Conservation (phyloP, 1,139 yeast species). For the Blastobotrys arbuscula region DNA sequence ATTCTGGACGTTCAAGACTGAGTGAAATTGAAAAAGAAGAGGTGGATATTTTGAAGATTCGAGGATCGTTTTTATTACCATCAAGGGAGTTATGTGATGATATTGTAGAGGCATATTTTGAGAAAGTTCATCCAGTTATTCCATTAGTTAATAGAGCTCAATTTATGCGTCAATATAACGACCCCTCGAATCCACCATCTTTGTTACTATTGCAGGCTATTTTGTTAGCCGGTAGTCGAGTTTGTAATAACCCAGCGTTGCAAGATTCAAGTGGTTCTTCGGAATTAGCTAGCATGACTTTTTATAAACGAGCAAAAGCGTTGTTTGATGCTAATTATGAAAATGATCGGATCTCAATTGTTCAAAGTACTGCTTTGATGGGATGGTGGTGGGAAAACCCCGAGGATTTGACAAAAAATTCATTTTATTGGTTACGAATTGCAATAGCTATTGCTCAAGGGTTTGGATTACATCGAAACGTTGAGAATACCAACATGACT, state of each 20-base stretch:
- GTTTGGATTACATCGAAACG: slow-evolving; percentile 62
- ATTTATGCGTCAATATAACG: slow-evolving; percentile 54
- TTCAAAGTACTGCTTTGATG: slow-evolving; percentile 62
- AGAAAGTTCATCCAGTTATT: slow-evolving; percentile 60
- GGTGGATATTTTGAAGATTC: slow-evolving; percentile 56
- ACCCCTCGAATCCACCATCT: slow-evolving; percentile 62
- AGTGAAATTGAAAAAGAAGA: slow-evolving; percentile 55
- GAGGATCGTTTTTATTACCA: slow-evolving; percentile 72
- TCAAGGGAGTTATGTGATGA: slow-evolving; percentile 56
- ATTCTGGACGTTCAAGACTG: slow-evolving; percentile 26
- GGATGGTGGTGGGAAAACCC: slow-evolving; percentile 77
- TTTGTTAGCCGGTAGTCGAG: slow-evolving; percentile 63
- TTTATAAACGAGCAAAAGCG: slow-evolving; percentile 74
- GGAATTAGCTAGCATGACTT: slow-evolving; percentile 55
- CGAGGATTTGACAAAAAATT: slow-evolving; percentile 68
- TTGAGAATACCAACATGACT: slow-evolving; percentile 30
- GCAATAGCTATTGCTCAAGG: slow-evolving; percentile 76
- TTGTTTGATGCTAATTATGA: slow-evolving; percentile 70
- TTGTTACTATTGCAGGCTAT: slow-evolving; percentile 64
- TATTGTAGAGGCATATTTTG: slow-evolving; percentile 58
- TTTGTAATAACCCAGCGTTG: slow-evolving; percentile 51
- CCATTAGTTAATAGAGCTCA: slow-evolving; percentile 64
- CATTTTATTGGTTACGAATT: slow-evolving; percentile 71
- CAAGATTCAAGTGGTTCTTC: slow-evolving; percentile 53
- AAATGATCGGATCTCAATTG: slow-evolving; percentile 58